phyloP scores from a whole-genome alignment of 352 stramenopile species.

The Globisporangium barbulae region DNA sequence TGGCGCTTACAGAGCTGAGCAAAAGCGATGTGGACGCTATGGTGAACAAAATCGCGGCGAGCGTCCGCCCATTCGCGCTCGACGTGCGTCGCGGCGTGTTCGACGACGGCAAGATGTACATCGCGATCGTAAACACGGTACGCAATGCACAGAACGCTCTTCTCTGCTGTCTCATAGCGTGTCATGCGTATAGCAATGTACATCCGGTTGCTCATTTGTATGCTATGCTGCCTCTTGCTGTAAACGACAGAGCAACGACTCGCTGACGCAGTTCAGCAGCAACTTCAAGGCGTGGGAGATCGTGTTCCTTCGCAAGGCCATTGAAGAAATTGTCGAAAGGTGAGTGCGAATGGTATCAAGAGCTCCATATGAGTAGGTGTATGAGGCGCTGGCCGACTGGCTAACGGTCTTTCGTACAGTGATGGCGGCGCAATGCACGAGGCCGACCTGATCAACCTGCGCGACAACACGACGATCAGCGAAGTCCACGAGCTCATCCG shows the following conservation, averaged over 20 bases:
- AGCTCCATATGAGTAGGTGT: background rate
- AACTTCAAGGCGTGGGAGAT: conserved; percentile 85
- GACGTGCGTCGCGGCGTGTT: conserved; percentile 75
- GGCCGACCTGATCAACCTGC: conserved; percentile 66
- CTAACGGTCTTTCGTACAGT: conserved; percentile 19
- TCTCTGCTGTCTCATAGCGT: background rate
- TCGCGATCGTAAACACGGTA: conserved; percentile 79
- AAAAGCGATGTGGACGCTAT: conserved; percentile 60
- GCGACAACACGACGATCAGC: conserved; percentile 58
- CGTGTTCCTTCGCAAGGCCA: conserved; percentile 76
- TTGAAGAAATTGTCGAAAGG: conserved; percentile 78
- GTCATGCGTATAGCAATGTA: background rate
- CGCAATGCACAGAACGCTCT: background rate
- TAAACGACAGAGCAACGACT: conserved; percentile 57
- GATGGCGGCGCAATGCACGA: conserved; percentile 64
- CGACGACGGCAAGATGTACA: conserved; percentile 82
- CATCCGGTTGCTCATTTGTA: background rate
- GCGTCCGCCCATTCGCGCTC: conserved; percentile 61
- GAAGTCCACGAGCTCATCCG: conserved; percentile 65
- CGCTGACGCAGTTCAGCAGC: conserved; percentile 66
- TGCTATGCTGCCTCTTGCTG: background rate
- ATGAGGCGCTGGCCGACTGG: background rate
- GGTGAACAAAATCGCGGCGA: conserved; percentile 53
- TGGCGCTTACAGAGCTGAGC: conserved; percentile 33
- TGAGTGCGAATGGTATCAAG: conserved; percentile 15